Base-by-base conservation (phyloP, 2,329 filamentous ascomycete species). In the Trichophyton simii region DNA sequence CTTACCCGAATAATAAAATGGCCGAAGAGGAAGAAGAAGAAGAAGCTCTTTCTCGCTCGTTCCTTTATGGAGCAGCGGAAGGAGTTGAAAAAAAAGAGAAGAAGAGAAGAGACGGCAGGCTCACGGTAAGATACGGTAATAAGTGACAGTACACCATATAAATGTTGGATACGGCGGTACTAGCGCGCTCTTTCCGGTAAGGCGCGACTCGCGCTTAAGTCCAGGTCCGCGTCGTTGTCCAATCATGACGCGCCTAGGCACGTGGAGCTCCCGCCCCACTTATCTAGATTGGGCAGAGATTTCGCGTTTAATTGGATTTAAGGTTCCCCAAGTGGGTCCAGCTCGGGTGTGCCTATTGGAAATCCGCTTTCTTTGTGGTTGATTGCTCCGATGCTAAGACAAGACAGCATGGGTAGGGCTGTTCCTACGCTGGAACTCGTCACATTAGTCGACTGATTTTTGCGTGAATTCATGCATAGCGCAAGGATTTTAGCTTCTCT, bases 291-390 rank as follows among this genome's bases (percentile, higher is more conserved):
- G 18, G 50, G 50, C 13, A 52, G 22, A 34, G 50, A 54, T 28
- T 34, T 54, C 50, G 50, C 50, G 50, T 54, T 54, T 54, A 54
- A 54, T 54, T 18, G 22, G 25, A 13, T 54, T 54, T 54, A n/a
- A 54, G 44, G n/a, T 34, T 54, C 13, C 2, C 3, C 13, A 54
- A 31, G 50, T 54, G 50, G 50, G 50, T 8, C 50, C 6, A 25
- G 13, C 9, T 54, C 50, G 50, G 50, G 50, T 54, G 50, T 54
- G 50, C 50, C 50, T 54, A 34, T 54, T 54, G 50, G 50, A 31
- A 44, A 54, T 54, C 50, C 22, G 28, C n/a, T 31, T 31, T 54
- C 28, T 28, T 54, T 54, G 28, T 34, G 50, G 50, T 54, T 54
- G 50, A 3, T 54, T 54, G 50, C 25, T 54, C 25, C 50, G 50